Evolutionary conservation across 2,329 filamentous ascomycete genomes (phyloP), one percentile per base, ranked within the genome.

Genomic region (Diaporthe helianthi): DNA sequence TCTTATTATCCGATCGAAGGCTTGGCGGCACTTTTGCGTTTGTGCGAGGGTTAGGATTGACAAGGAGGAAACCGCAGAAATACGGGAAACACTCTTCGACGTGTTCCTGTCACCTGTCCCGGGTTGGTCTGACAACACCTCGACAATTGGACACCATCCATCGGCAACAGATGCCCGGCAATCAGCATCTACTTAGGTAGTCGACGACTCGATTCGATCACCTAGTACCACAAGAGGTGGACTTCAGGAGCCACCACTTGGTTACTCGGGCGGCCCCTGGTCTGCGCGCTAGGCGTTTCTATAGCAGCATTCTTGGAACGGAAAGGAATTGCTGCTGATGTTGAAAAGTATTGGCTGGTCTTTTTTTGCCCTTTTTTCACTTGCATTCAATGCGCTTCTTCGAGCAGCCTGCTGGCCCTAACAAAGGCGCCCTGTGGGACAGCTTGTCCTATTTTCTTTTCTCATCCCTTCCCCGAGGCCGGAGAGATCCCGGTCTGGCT

Each of bases 371-470:
- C 41, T 55, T 70, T 15, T 65, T 61, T 31, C 26, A 47, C 33
- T 19, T 24, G 64, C 51, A 55, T 58, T 36, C 26, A 10, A 6
- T 58, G 51, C 49, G 26, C 22, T 67, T 68, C 49, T 61, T 10
- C 26, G 13, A 15, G 26, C 58, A 47, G 41, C 31, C 58, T 60
- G 26, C 41, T 12, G 26, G 17, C 58, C 26, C 19, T 61, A 24
- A 44, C 41, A 36, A 33, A 26, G 26, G 41, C 33, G 19, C 19
- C 52, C 60, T 53, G 52, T 53, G 65, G 46, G 49, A 38, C 53
- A 47, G 65, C 22, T 36, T 65, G 65, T 68, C 52, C 52, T 15
- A n/a, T 68, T 58, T 61, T 65, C 66, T 61, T 46, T 60, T 51
- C 26, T 24, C 41, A 24, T 63, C 49, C 53, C 63, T 41, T 65